Conservation (phyloP, 352 stramenopile genomes). For the Pythium rhizo-oryzae region DNA sequence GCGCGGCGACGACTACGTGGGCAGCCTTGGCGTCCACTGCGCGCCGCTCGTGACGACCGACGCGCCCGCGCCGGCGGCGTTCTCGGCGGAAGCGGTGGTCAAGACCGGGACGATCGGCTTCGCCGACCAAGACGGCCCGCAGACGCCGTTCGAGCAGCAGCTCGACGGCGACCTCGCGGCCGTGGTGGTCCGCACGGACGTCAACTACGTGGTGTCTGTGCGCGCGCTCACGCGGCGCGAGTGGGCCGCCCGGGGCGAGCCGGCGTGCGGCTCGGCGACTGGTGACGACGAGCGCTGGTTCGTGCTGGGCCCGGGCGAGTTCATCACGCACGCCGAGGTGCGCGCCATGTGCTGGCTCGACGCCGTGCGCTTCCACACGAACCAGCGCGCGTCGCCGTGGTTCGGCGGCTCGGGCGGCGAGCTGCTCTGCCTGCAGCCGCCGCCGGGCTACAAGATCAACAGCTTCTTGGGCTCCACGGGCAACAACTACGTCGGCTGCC, state of each 20-base stretch:
- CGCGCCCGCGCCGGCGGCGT: not conserved
- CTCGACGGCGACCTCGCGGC: constrained; percentile 38
- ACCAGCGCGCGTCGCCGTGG: constrained; percentile 47
- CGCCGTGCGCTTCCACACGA: constrained; percentile 66
- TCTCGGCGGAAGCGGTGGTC: not conserved
- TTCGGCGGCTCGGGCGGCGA: constrained; percentile 57
- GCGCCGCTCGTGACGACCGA: constrained; percentile 18
- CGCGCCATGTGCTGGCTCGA: constrained; percentile 68
- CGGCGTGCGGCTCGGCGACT: not conserved
- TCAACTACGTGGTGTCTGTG: constrained; percentile 44
- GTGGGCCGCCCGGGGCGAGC: constrained; percentile 14
- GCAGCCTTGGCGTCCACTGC: constrained; percentile 48
- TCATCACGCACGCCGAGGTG: constrained; percentile 52
- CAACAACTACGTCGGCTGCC: constrained; percentile 49
- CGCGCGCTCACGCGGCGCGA: constrained; percentile 37
- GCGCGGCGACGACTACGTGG: constrained; percentile 48
- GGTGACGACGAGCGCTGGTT: constrained; percentile 26
- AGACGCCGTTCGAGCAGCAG: constrained; percentile 33
- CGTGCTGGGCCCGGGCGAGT: constrained; percentile 49
- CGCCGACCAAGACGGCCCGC: constrained; percentile 47
- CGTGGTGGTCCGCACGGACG: constrained; percentile 39
- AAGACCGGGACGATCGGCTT: constrained; percentile 40
- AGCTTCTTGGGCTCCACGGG: constrained; percentile 57
- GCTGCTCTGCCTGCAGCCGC: constrained; percentile 41
- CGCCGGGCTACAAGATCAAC: constrained; percentile 42